A percentile compares a stretch with the other conserved stretches of the same genome.
These are phyloP conservation scores for Dothideomycetidae sp. DNA, from an alignment of 2,329 filamentous ascomycete genomes.

Conservation along the genomic window DNA sequence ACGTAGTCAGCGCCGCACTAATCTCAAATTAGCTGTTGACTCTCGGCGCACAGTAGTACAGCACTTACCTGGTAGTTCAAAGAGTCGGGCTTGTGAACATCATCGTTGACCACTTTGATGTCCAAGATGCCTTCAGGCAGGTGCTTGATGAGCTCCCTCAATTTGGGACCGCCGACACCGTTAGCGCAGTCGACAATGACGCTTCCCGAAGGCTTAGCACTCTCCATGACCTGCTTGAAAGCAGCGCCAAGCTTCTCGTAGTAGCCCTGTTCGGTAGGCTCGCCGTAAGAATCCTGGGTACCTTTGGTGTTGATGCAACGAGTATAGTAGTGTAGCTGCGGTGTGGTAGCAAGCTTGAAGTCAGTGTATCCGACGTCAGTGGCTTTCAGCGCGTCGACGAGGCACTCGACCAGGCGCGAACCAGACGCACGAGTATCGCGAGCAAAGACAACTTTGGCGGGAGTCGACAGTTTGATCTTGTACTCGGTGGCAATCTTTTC, in stretches of 20 bases:
- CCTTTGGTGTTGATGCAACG: slow-evolving; percentile 88
- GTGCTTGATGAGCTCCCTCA: slow-evolving; percentile 72
- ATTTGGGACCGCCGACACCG: slow-evolving; percentile 85
- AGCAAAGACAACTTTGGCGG: slow-evolving; percentile 74
- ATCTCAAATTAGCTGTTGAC: background rate
- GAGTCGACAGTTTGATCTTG: slow-evolving; percentile 55
- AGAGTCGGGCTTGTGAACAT: slow-evolving; percentile 76
- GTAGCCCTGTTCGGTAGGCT: slow-evolving; percentile 80
- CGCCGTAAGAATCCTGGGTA: slow-evolving; percentile 74
- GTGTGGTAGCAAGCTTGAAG: slow-evolving; percentile 84
- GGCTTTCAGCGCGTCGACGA: slow-evolving; percentile 66
- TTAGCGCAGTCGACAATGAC: slow-evolving; percentile 92
- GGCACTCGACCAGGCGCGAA: slow-evolving; percentile 62
- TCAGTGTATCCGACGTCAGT: slow-evolving; percentile 63
- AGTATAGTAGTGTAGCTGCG: slow-evolving; percentile 94
- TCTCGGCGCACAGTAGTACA: background rate
- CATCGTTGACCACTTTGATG: slow-evolving; percentile 81
- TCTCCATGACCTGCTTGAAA: slow-evolving; percentile 69
- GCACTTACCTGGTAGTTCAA: slow-evolving; percentile 74
- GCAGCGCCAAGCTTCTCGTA: slow-evolving; percentile 82
- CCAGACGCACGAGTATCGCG: slow-evolving; percentile 90
- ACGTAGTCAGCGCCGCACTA: slow-evolving; percentile 92
- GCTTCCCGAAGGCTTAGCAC: slow-evolving; percentile 56
- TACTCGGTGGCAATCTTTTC: slow-evolving; percentile 59
- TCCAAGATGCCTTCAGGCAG: slow-evolving; percentile 62